Conservation (phyloP, 768 basidiomycete species). For the Boletales sp. region DNA sequence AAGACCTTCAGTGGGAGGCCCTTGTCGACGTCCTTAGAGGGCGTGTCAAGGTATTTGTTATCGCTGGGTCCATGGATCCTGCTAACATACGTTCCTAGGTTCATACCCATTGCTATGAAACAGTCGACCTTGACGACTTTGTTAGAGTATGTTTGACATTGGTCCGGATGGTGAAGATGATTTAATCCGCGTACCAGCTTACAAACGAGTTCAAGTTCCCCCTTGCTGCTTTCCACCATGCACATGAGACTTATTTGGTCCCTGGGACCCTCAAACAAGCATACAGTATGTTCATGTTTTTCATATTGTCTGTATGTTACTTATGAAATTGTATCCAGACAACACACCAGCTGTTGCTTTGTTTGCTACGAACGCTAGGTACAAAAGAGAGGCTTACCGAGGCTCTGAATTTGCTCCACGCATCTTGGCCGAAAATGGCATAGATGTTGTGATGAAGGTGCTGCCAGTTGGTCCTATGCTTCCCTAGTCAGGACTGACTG, state of each 20-base stretch:
- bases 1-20: constrained; percentile 68
- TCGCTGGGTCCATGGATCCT: neutral
- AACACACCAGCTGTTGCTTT: constrained; percentile 70
- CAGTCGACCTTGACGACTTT: constrained; percentile 67
- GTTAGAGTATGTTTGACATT: constrained; percentile 49
- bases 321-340: constrained; percentile 27
- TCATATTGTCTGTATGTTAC: neutral
- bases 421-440: constrained; percentile 53
- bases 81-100: constrained; percentile 16
- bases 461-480: constrained; percentile 25
- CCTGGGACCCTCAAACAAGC: constrained; percentile 75
- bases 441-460: constrained; percentile 61
- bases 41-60: constrained; percentile 59
- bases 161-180: neutral
- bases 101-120: constrained; percentile 45
- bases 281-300: constrained; percentile 35
- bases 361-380: constrained; percentile 73
- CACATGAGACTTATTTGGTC: constrained; percentile 88
- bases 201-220: constrained; percentile 89
- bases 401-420: constrained; percentile 63
- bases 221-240: constrained; percentile 81
- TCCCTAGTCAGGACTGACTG: constrained; percentile 4
- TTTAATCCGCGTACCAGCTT: constrained; percentile 43
- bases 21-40: constrained; percentile 83
- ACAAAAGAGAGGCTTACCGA: constrained; percentile 60